Conservation (phyloP, 75 land plant genomes). For the Picea sitchensis region DNA sequence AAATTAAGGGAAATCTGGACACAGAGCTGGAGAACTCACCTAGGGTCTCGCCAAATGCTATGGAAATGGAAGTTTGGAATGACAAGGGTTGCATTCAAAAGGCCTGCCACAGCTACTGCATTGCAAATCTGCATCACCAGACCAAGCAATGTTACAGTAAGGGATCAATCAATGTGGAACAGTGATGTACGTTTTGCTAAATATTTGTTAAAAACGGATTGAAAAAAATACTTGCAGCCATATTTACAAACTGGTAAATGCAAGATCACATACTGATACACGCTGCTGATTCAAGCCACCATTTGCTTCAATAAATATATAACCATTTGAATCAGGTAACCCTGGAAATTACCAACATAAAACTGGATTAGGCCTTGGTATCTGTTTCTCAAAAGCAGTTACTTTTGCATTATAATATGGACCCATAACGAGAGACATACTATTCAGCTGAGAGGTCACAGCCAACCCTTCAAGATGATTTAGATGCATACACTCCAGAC, state of each 20-base stretch:
- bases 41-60: constrained; percentile 95
- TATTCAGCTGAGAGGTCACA: not conserved
- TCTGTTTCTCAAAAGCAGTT: not conserved
- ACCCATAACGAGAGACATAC: not conserved
- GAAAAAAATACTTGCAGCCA: not conserved
- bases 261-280: constrained; percentile 52
- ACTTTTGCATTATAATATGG: not conserved
- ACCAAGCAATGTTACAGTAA: not conserved
- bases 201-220: not conserved
- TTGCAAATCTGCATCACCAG: constrained; percentile 76
- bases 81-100: constrained; percentile 93
- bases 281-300: constrained; percentile 94
- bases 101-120: constrained; percentile 98
- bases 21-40: constrained; percentile 32
- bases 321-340: constrained; percentile 86
- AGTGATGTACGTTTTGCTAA: not conserved
- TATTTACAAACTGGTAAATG: not conserved
- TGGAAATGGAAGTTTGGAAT: constrained; percentile 88
- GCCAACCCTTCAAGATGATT: not conserved
- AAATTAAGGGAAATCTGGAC: constrained; percentile 6
- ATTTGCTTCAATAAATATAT: constrained; percentile 83
- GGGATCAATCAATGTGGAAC: not conserved
- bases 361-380: not conserved
- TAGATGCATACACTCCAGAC: not conserved
- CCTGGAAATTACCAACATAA: constrained; percentile 22